Base-by-base conservation (phyloP, 2,329 filamentous ascomycete species). In the Colletotrichum falcatum region DNA sequence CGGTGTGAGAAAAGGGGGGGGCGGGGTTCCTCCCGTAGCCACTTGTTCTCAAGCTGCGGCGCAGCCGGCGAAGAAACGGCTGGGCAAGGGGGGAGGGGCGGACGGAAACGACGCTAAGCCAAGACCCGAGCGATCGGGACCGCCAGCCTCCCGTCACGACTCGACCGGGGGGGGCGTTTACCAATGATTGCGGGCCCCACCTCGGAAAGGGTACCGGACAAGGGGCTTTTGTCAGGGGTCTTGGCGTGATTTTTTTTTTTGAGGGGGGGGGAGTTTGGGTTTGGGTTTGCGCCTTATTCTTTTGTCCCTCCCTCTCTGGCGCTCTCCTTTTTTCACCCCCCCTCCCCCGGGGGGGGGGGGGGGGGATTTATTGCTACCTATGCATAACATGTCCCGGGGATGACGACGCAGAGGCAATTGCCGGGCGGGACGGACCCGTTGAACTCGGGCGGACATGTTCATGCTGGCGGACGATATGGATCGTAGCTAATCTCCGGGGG, bases 71-170 rank as follows among this genome's bases (percentile, higher is more conserved):
- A 23, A 12, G 42, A 44, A 44, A n/a, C 42, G 20, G n/a, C 42
- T 44, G 42, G 20, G 39, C 18, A 42, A 20, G 39, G 39, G 18
- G 39, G 18, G 30, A 16, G 20, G n/a, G 20, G 42, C 14, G 14
- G 28, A n/a, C 1, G 5, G 14, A n/a, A 37, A 35, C 35, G 30
- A 39, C 59, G 59, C 59, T 61, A 61, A 37, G 59, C 59, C 59
- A 61, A 61, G 59, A 61, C 30, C 59, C 59, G 59, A 61, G 59
- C n/a, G 46, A 51, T 61, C 59, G 46, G 59, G 59, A 28, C 59
- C 16, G 44, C 5, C 37, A 16, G 44, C 5, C 37, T 61, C 33
- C 30, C 11, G 30, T 23, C 59, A 46, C 59, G 44, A 46, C 30
- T 20, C n/a, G 18, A 61, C 44, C 20, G 44, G 39, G 39, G 39